Evolutionary conservation across 495 filamentous ascomycete species (phyloP).

Genomic region (Rusavskia elegans): DNA sequence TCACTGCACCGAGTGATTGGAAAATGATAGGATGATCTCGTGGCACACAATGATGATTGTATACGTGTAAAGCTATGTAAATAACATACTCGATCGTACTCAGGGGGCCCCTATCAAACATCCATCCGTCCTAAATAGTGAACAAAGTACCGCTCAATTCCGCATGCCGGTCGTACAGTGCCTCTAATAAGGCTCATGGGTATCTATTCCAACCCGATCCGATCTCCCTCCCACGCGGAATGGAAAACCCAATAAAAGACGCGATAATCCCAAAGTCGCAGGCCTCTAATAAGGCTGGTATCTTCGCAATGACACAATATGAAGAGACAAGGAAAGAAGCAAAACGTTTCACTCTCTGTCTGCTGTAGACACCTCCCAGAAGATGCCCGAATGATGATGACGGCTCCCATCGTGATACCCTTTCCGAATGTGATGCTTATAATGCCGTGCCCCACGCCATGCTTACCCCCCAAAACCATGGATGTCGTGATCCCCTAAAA

Average conservation of each 20-base stretch:
- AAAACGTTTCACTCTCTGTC: neutral
- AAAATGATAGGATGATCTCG: too few species aligned
- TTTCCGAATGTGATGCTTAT: neutral
- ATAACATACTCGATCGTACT: too few species aligned
- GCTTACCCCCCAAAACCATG: neutral
- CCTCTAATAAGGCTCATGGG: too few species aligned
- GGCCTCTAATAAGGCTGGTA: constrained; percentile 14
- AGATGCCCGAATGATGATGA: neutral
- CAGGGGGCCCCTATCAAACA: too few species aligned
- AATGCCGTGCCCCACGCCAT: neutral
- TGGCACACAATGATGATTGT: too few species aligned
- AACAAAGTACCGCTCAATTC: too few species aligned
- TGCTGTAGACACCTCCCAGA: neutral
- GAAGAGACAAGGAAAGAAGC: neutral
- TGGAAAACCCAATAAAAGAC: neutral
- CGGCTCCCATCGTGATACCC: neutral
- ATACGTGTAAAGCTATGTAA: too few species aligned
- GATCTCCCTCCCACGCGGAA: neutral
- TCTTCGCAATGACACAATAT: constrained; percentile 6
- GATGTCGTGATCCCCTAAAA: constrained; percentile 1
- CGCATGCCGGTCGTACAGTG: too few species aligned
- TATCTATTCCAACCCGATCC: too few species aligned
- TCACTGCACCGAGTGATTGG: too few species aligned
- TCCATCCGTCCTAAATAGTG: too few species aligned
- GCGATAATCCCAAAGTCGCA: neutral